Evolutionary conservation across 108 stramenopile genomes (phyloP).

Genomic region (Mayamaea pseudoterrestris): DNA sequence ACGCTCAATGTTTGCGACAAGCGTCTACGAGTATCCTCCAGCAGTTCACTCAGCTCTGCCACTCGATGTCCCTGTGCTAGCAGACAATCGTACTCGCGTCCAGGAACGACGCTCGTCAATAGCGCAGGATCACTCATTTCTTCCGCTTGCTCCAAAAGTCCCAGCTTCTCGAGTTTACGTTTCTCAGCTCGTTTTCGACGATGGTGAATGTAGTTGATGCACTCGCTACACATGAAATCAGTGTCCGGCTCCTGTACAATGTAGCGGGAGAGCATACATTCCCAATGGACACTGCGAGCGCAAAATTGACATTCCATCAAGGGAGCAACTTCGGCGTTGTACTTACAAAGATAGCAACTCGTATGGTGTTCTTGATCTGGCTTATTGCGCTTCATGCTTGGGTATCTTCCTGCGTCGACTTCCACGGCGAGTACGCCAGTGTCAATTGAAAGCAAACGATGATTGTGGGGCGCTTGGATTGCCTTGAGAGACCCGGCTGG

Average conservation of each 20-base stretch:
- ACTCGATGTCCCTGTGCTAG: conserved; percentile 48
- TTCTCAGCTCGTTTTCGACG: conserved; percentile 58
- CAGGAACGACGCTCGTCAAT: conserved; percentile 21
- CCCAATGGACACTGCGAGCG: conserved; percentile 39
- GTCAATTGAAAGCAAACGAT: conserved; percentile 25
- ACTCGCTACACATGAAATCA: conserved; percentile 64
- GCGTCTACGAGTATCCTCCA: conserved; percentile 59
- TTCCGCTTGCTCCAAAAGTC: conserved; percentile 22
- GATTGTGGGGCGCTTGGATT: not conserved
- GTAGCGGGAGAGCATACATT: conserved; percentile 35
- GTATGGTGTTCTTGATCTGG: conserved; percentile 9
- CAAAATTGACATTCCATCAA: conserved; percentile 65
- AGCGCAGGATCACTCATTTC: conserved; percentile 12
- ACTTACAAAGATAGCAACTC: conserved; percentile 42
- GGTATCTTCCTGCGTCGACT: conserved; percentile 58
- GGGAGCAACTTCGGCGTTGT: conserved; percentile 7
- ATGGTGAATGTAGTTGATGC: conserved; percentile 25
- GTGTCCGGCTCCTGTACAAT: conserved; percentile 57
- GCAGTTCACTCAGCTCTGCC: conserved; percentile 56
- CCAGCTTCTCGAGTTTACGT: conserved; percentile 44
- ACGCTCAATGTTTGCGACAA: conserved; percentile 33
- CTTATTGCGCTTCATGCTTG: conserved; percentile 46
- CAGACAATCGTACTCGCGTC: conserved; percentile 54
- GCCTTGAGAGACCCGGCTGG: not conserved
- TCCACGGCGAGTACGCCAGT: conserved; percentile 49